Evolutionary conservation across 805 yeast species (phyloP).

Genomic region (Candida verbasci): DNA sequence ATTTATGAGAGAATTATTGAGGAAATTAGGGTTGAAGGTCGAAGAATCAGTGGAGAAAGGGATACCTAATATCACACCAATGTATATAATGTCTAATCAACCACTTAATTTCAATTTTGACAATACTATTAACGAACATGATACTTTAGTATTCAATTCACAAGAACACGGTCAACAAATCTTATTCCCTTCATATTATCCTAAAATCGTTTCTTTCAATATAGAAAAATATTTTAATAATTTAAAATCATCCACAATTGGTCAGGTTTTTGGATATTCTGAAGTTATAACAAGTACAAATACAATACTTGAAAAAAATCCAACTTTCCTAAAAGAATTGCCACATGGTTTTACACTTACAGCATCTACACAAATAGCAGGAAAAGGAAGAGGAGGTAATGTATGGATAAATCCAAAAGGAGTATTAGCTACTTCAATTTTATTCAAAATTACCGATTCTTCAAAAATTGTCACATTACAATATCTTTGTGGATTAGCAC

Average conservation of each 20-base stretch:
- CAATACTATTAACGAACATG: conserved; percentile 23
- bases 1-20: conserved; percentile 56
- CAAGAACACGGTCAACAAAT: conserved; percentile 16
- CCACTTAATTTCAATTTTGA: conserved; percentile 42
- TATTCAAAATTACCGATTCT: conserved; percentile 52
- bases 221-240: conserved; percentile 49
- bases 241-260: conserved; percentile 43
- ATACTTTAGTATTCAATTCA: conserved; percentile 11
- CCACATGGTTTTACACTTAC: conserved; percentile 70
- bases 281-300: conserved; percentile 91
- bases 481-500: conserved; percentile 77
- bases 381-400: conserved; percentile 93
- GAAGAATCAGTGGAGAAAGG: conserved; percentile 43
- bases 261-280: conserved; percentile 66
- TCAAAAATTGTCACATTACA: conserved; percentile 78
- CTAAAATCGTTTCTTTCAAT: conserved; percentile 66
- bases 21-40: conserved; percentile 65
- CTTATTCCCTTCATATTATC: conserved; percentile 38
- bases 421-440: conserved; percentile 75
- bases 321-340: conserved; percentile 47
- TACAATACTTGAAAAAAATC: conserved; percentile 71
- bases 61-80: conserved; percentile 67
- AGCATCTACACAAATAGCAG: conserved; percentile 84
- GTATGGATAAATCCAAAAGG: conserved; percentile 95
- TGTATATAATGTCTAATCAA: conserved; percentile 46